Percentiles rank a stretch among this genome's conserved stretches.
phyloP scores from a whole-genome alignment of 1,139 yeast species.

The Citeromyces hawaiiensis region DNA sequence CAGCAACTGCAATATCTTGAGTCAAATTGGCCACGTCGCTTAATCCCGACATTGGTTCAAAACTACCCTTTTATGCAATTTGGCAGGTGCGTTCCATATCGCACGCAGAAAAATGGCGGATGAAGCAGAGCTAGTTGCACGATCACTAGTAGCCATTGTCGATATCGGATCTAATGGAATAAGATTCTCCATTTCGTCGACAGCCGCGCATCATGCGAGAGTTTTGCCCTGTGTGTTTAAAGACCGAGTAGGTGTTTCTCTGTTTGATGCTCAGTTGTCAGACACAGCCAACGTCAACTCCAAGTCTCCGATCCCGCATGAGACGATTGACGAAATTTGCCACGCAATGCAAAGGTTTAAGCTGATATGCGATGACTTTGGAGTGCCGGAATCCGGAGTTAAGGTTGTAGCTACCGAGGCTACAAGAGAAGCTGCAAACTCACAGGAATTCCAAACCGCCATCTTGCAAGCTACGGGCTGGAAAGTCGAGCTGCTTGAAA shows the following conservation, averaged over 20 bases:
- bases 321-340: conserved; percentile 39
- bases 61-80: neutral
- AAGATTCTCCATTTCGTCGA: conserved; percentile 51
- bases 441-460: conserved; percentile 36
- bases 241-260: conserved; percentile 51
- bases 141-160: conserved; percentile 43
- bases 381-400: conserved; percentile 43
- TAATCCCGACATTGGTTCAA: conserved; percentile 1
- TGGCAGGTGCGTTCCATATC: neutral
- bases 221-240: conserved; percentile 61
- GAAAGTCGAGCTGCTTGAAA: conserved; percentile 41
- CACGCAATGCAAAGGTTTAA: conserved; percentile 49
- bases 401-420: conserved; percentile 58
- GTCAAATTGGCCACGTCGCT: conserved; percentile 2
- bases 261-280: conserved; percentile 42
- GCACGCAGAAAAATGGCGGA: conserved; percentile 11
- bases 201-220: conserved; percentile 51
- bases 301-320: conserved; percentile 39
- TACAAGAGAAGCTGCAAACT: conserved; percentile 48
- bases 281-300: conserved; percentile 16
- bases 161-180: conserved; percentile 62
- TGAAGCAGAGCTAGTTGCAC: conserved; percentile 37
- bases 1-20: conserved; percentile 5
- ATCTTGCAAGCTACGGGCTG: conserved; percentile 43
- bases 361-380: conserved; percentile 53